phyloP scores from a whole-genome alignment of 2,329 filamentous ascomycete genomes.

The Parastagonospora nodorum region DNA sequence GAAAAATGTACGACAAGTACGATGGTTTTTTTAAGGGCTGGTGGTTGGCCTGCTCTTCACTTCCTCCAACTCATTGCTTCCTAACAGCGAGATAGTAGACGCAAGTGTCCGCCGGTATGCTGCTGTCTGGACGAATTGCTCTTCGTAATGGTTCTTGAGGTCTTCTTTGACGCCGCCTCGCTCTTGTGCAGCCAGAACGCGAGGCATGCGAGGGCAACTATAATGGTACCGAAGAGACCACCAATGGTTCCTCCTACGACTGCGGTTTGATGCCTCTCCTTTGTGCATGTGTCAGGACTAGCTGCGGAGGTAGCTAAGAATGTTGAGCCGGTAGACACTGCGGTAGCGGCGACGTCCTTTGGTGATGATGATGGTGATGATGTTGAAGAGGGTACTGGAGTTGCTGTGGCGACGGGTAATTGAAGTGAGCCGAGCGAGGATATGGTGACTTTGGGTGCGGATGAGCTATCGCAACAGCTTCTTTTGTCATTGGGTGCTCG shows the following conservation, averaged over 20 bases:
- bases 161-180: slow-evolving; percentile 36
- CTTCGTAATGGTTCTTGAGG: slow-evolving; percentile 43
- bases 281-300: slow-evolving; percentile 12
- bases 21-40: too few species aligned
- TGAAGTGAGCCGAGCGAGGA: slow-evolving; percentile 29
- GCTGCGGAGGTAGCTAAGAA: slow-evolving; percentile 8
- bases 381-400: not conserved
- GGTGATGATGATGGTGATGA: slow-evolving; percentile 4
- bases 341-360: slow-evolving; percentile 12
- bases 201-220: slow-evolving; percentile 18
- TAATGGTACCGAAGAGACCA: slow-evolving; percentile 25
- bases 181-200: slow-evolving; percentile 32
- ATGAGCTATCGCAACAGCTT: slow-evolving; percentile 38
- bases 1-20: too few species aligned
- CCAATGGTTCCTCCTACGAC: slow-evolving; percentile 34
- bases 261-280: slow-evolving; percentile 25
- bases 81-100: slow-evolving; percentile 12
- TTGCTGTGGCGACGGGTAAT: slow-evolving; percentile 10
- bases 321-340: slow-evolving; percentile 12
- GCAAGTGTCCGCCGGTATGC: slow-evolving; percentile 32
- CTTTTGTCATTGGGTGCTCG: slow-evolving; percentile 27
- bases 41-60: not conserved
- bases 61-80: slow-evolving; percentile 1
- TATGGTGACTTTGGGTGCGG: slow-evolving; percentile 28
- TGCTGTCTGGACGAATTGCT: slow-evolving; percentile 34